Evolutionary conservation across 140 eudicot species (phyloP).

Genomic region (Ambrosia hybrid): DNA sequence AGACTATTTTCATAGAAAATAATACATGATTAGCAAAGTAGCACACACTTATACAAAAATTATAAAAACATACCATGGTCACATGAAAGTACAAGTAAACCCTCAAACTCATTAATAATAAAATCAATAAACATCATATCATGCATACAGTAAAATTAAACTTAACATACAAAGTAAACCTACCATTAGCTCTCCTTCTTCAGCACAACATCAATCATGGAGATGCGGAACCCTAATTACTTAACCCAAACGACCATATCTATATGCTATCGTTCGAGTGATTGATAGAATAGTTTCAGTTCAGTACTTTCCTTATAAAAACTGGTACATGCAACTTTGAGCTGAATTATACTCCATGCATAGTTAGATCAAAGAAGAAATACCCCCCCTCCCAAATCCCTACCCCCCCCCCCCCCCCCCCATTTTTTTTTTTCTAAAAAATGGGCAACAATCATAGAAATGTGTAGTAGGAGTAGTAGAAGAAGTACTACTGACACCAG

Average conservation of each 20-base stretch:
- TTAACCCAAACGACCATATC: slow-evolving; percentile 16
- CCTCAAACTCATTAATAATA: too few species aligned
- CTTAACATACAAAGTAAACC: slow-evolving; percentile 33
- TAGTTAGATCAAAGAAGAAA: background rate
- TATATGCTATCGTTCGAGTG: slow-evolving; percentile 24
- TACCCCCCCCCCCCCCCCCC: background rate
- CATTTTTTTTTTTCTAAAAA: background rate
- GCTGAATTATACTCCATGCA: slow-evolving; percentile 24
- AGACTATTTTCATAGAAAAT: slow-evolving; percentile 13
- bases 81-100: too few species aligned
- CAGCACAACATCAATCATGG: background rate
- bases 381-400: too few species aligned
- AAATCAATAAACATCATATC: too few species aligned
- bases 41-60: slow-evolving; percentile 17
- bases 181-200: slow-evolving; percentile 34
- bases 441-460: slow-evolving; percentile 20
- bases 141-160: too few species aligned
- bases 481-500: slow-evolving; percentile 67
- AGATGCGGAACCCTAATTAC: slow-evolving; percentile 25
- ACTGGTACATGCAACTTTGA: slow-evolving; percentile 28
- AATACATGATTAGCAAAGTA: slow-evolving; percentile 34
- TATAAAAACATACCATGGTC: too few species aligned
- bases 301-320: slow-evolving; percentile 23
- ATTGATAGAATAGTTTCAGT: slow-evolving; percentile 23
- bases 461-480: slow-evolving; percentile 56